Evolutionary conservation across 305 asterid species (phyloP).

Genomic region (Fraxinus sp.): DNA sequence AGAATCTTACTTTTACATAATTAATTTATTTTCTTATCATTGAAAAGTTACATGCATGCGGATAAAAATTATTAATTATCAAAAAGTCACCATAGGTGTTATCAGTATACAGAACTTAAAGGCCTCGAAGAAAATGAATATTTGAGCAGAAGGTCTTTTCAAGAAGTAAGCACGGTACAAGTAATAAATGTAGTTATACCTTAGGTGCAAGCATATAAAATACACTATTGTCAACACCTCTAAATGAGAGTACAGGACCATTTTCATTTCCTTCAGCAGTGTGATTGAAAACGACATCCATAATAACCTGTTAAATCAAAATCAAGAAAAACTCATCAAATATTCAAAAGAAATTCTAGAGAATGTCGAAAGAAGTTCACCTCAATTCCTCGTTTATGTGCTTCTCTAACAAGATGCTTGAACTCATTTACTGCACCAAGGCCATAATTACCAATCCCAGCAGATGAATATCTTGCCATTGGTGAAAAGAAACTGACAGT

Average conservation of each 20-base stretch:
- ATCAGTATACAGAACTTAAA: not conserved
- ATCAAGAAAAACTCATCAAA: constrained; percentile 20
- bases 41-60: not conserved
- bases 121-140: not conserved
- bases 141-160: not conserved
- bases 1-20: not conserved
- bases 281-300: constrained; percentile 99
- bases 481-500: constrained; percentile 93
- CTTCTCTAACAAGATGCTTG: constrained; percentile 87
- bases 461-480: constrained; percentile 85
- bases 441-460: constrained; percentile 60
- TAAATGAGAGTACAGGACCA: constrained; percentile 78
- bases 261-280: constrained; percentile 98
- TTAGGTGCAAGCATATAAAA: constrained; percentile 95
- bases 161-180: not conserved
- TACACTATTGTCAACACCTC: constrained; percentile 88
- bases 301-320: constrained; percentile 64
- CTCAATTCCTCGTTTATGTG: constrained; percentile 93
- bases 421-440: constrained; percentile 78
- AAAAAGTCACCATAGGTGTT: not conserved
- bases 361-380: constrained; percentile 34
- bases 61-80: not conserved
- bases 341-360: constrained; percentile 13
- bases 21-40: not conserved
- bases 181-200: constrained; percentile 38